Percentiles rank a stretch among this genome's conserved stretches.
Evolutionary conservation across 345 rosid genomes (phyloP).

Genomic region (Noccaea bulbosa): DNA sequence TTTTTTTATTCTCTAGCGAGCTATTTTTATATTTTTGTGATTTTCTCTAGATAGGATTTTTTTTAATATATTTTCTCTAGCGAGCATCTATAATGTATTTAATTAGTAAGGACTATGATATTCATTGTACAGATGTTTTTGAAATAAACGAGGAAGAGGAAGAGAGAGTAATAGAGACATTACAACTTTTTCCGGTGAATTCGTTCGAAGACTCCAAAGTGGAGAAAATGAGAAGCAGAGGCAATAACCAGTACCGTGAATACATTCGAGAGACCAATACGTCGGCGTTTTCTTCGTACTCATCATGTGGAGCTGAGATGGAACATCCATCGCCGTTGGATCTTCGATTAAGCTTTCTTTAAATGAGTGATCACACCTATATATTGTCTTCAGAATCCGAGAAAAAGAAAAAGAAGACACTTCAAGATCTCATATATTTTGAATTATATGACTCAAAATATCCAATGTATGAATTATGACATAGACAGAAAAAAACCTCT

Average conservation of each 20-base stretch:
- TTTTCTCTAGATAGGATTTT: background rate
- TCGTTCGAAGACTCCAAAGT: slow-evolving; percentile 49
- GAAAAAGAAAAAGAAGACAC: background rate
- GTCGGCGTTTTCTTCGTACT: slow-evolving; percentile 44
- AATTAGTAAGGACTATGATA: slow-evolving; percentile 3
- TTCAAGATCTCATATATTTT: slow-evolving; percentile 19
- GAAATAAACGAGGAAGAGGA: slow-evolving; percentile 43
- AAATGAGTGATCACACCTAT: slow-evolving; percentile 16
- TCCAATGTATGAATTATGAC: slow-evolving; percentile 26
- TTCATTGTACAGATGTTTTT: slow-evolving; percentile 23
- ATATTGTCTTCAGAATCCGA: background rate
- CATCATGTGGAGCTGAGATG: slow-evolving; percentile 54
- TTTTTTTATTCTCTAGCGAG: background rate
- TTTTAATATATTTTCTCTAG: background rate
- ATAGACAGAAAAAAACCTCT: background rate
- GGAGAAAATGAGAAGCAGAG: slow-evolving; percentile 40
- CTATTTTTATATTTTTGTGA: background rate
- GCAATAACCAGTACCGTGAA: slow-evolving; percentile 34
- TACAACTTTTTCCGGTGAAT: slow-evolving; percentile 82
- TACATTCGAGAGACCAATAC: slow-evolving; percentile 40
- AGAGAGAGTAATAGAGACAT: slow-evolving; percentile 70
- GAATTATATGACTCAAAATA: slow-evolving; percentile 9
- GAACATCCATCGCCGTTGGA: slow-evolving; percentile 80
- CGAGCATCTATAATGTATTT: background rate
- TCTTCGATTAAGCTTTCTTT: slow-evolving; percentile 87